Percentiles rank a stretch among this genome's conserved stretches.
Conservation (phyloP, 257 asterid species). For the Nicotiana benthamiana region DNA sequence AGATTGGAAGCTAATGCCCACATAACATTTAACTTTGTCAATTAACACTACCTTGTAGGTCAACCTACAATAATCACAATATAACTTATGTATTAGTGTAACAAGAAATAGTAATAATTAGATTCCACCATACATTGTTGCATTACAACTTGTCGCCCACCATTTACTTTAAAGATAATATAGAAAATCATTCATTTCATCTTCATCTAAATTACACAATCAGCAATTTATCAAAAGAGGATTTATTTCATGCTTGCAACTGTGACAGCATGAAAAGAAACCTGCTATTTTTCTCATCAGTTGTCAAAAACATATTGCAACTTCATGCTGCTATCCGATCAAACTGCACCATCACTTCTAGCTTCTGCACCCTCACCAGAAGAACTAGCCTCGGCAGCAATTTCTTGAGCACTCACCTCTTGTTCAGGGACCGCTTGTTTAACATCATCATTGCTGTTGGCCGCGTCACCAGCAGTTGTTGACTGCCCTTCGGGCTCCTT, state of each 20-base stretch:
- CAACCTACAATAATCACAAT: neutral
- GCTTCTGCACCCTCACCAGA: constrained; percentile 16
- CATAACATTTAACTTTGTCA: neutral
- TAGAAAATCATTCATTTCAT: neutral
- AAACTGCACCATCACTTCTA: constrained; percentile 14
- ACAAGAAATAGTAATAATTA: neutral
- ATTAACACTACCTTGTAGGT: neutral
- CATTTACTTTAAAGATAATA: neutral
- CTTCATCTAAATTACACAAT: constrained; percentile 4
- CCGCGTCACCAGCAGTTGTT: constrained; percentile 15
- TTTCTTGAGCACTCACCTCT: constrained; percentile 22
- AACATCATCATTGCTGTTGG: neutral
- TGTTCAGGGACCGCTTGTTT: constrained; percentile 7
- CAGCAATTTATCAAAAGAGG: neutral
- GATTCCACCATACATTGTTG: neutral
- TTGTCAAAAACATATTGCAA: neutral
- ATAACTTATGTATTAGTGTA: neutral
- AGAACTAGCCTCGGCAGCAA: constrained; percentile 12
- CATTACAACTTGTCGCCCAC: neutral
- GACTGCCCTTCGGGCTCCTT: constrained; percentile 28
- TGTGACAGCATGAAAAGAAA: neutral
- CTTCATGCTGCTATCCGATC: neutral
- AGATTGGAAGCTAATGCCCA: neutral
- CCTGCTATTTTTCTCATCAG: neutral
- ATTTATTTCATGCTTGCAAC: neutral